phyloP scores from a whole-genome alignment of 352 stramenopile species.

The Chrysophaeum taylorii region DNA sequence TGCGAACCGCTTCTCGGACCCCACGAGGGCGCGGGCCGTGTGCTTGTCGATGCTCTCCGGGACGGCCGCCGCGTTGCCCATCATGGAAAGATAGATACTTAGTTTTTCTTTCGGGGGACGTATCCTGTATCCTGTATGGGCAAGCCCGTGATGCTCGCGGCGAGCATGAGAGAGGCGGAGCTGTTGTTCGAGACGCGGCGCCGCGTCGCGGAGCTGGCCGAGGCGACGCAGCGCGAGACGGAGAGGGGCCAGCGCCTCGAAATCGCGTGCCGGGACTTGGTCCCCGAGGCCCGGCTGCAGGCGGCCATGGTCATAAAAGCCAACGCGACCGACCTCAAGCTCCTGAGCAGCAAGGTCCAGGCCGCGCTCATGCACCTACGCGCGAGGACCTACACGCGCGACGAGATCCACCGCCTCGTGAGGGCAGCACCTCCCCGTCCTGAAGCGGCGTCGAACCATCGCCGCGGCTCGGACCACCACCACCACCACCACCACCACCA shows the following conservation, averaged over 20 bases:
- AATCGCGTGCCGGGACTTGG: neutral
- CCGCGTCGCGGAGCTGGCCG: neutral
- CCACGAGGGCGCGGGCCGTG: conserved; percentile 9
- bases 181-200: neutral
- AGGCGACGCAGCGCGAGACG: neutral
- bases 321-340: no score
- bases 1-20: neutral
- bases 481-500: no score
- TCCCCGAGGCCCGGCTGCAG: no score
- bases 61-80: neutral
- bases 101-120: neutral
- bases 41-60: conserved; percentile 5
- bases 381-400: no score
- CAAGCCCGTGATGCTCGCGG: neutral
- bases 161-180: neutral
- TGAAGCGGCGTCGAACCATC: no score
- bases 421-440: no score
- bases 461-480: no score
- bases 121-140: neutral
- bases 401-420: no score
- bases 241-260: neutral
- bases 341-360: no score
- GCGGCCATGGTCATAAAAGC: no score
- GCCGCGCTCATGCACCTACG: no score
- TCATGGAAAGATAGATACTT: neutral